These are phyloP conservation scores for Coleophoma cylindrospora DNA, from an alignment of 2,329 filamentous ascomycete genomes.

Conservation along the genomic window DNA sequence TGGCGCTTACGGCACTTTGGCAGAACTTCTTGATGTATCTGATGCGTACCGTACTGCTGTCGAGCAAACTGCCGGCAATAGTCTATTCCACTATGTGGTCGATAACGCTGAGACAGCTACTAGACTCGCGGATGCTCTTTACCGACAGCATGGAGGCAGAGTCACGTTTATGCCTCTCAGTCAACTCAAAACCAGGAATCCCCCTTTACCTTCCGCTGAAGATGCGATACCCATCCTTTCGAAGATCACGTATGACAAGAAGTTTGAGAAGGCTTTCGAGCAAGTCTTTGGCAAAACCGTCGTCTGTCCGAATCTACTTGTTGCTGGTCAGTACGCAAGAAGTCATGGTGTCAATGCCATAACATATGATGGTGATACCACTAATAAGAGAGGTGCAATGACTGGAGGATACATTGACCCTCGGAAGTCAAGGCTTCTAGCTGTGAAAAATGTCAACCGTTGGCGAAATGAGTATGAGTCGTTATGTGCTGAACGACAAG, in stretches of 20 bases:
- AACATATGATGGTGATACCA: constrained; percentile 89
- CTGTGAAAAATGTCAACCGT: constrained; percentile 68
- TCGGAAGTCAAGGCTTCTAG: constrained; percentile 79
- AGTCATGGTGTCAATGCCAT: constrained; percentile 91
- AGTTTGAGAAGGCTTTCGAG: constrained; percentile 80
- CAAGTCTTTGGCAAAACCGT: constrained; percentile 96
- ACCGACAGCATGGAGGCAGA: constrained; percentile 74
- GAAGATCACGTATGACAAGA: constrained; percentile 74
- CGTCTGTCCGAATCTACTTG: constrained; percentile 82
- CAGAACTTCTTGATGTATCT: constrained; percentile 83
- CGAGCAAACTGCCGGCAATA: constrained; percentile 88
- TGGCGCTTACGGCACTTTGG: constrained; percentile 87
- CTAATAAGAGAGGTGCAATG: constrained; percentile 91
- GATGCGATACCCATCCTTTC: constrained; percentile 84
- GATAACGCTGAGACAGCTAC: constrained; percentile 87
- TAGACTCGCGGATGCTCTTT: constrained; percentile 71
- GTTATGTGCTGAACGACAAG: constrained; percentile 55
- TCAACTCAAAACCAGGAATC: constrained; percentile 64
- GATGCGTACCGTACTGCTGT: constrained; percentile 84
- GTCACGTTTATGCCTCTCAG: constrained; percentile 94
- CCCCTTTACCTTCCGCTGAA: constrained; percentile 77
- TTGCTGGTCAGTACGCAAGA: constrained; percentile 86
- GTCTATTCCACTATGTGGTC: constrained; percentile 93
- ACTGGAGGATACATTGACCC: constrained; percentile 93
- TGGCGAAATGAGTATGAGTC: constrained; percentile 72